Percentiles rank a stretch among this genome's conserved stretches.
Evolutionary conservation across 2,329 filamentous ascomycete species (phyloP).

Genomic region (Trichoderma guizhouense): DNA sequence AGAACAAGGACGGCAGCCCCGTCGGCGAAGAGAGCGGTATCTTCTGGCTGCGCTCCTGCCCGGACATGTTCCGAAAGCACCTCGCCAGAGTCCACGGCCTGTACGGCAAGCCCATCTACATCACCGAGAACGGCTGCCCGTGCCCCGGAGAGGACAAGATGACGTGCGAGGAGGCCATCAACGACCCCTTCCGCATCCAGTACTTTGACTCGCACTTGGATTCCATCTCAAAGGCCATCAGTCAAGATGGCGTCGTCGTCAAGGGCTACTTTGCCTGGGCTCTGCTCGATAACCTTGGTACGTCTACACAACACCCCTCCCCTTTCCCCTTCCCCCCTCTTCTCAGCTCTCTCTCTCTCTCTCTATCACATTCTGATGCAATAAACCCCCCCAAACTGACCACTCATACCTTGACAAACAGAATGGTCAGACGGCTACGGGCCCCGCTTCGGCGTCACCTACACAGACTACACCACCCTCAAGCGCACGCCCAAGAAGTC

Average conservation of each 20-base stretch:
- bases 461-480: slow-evolving; percentile 36
- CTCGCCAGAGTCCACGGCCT: slow-evolving; percentile 26
- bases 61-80: slow-evolving; percentile 29
- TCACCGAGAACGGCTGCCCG: slow-evolving; percentile 36
- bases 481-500: slow-evolving; percentile 39
- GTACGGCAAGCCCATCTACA: slow-evolving; percentile 29
- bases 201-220: slow-evolving; percentile 40
- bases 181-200: slow-evolving; percentile 35
- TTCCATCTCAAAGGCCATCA: slow-evolving; percentile 31
- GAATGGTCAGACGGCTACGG: slow-evolving; percentile 39
- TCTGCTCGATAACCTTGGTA: slow-evolving; percentile 36
- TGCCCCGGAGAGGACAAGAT: slow-evolving; percentile 36
- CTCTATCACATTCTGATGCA: not conserved
- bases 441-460: slow-evolving; percentile 38
- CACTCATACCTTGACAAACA: not conserved
- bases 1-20: slow-evolving; percentile 29
- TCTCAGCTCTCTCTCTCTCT: not conserved
- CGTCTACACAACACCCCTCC: slow-evolving; percentile 3
- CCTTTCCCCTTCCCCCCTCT: not conserved
- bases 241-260: slow-evolving; percentile 30
- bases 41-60: slow-evolving; percentile 34
- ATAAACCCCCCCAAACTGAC: not conserved
- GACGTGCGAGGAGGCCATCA: slow-evolving; percentile 28
- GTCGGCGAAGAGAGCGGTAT: slow-evolving; percentile 34
- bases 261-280: slow-evolving; percentile 37